phyloP scores from a whole-genome alignment of 768 basidiomycete genomes.

The Termitomyces sp. region DNA sequence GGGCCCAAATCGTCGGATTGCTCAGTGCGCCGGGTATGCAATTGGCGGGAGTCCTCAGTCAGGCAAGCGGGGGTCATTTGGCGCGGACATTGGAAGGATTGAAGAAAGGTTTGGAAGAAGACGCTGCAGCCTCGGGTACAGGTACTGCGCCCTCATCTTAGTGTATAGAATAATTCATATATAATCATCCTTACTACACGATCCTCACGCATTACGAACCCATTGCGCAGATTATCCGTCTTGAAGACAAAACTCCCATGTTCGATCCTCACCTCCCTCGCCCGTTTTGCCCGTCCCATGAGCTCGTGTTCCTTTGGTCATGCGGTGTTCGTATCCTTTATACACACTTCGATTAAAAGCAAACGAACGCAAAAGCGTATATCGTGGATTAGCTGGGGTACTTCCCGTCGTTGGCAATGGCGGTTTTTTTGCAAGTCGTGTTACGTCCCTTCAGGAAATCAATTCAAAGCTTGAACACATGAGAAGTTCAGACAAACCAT shows the following conservation, averaged over 20 bases:
- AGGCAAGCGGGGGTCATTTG: conserved; percentile 63
- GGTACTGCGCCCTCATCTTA: conserved; percentile 11
- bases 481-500: conserved; percentile 46
- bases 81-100: conserved; percentile 72
- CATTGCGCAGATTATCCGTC: conserved; percentile 12
- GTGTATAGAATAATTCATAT: conserved; percentile 1
- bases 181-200: background rate
- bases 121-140: conserved; percentile 9
- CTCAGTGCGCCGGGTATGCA: conserved; percentile 70
- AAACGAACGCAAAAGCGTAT: conserved; percentile 73
- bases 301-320: conserved; percentile 84
- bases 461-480: background rate
- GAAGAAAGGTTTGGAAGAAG: conserved; percentile 37
- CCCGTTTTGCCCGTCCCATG: conserved; percentile 62
- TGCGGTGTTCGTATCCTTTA: conserved; percentile 88
- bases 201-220: background rate
- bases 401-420: conserved; percentile 42
- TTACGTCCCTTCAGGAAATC: conserved; percentile 54
- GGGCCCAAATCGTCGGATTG: conserved; percentile 82
- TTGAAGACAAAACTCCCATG: conserved; percentile 79
- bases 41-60: conserved; percentile 62
- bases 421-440: conserved; percentile 71
- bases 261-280: conserved; percentile 73
- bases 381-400: conserved; percentile 56
- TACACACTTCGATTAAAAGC: conserved; percentile 63